These are phyloP conservation scores for Chalciporus pseudorubinellus DNA, from an alignment of 768 basidiomycete genomes.

Conservation along the genomic window DNA sequence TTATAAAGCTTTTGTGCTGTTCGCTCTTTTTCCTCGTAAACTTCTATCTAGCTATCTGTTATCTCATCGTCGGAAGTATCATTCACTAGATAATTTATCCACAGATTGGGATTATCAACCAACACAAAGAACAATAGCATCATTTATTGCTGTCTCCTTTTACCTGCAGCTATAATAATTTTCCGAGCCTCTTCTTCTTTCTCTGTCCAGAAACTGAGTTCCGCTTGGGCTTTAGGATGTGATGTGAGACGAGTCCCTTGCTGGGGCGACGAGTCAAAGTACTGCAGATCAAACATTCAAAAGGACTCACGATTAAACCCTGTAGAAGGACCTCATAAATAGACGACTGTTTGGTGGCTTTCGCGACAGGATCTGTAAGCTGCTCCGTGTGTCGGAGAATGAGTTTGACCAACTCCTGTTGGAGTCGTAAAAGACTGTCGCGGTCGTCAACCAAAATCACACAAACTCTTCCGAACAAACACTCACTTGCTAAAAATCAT, in stretches of 20 bases:
- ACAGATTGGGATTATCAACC: constrained; percentile 13
- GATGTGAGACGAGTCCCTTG: constrained; percentile 66
- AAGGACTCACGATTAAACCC: constrained; percentile 63
- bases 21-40: constrained; percentile 1
- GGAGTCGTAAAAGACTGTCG: constrained; percentile 73
- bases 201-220: constrained; percentile 84
- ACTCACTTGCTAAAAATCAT: constrained; percentile 95
- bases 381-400: constrained; percentile 71
- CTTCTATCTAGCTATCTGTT: constrained; percentile 5
- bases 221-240: constrained; percentile 83
- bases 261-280: constrained; percentile 33
- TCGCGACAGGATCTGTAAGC: constrained; percentile 56
- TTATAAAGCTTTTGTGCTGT: not conserved
- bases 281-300: not conserved
- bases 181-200: constrained; percentile 77
- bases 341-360: constrained; percentile 64
- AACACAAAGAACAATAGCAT: constrained; percentile 13
- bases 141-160: constrained; percentile 27
- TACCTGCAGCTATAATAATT: constrained; percentile 46
- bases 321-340: constrained; percentile 78
- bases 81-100: constrained; percentile 21
- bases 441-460: not conserved
- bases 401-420: constrained; percentile 78
- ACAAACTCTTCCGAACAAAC: not conserved
- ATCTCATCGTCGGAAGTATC: constrained; percentile 11